Evolutionary conservation across 805 yeast genomes (phyloP).

Genomic region (Dipodascus albidus): DNA sequence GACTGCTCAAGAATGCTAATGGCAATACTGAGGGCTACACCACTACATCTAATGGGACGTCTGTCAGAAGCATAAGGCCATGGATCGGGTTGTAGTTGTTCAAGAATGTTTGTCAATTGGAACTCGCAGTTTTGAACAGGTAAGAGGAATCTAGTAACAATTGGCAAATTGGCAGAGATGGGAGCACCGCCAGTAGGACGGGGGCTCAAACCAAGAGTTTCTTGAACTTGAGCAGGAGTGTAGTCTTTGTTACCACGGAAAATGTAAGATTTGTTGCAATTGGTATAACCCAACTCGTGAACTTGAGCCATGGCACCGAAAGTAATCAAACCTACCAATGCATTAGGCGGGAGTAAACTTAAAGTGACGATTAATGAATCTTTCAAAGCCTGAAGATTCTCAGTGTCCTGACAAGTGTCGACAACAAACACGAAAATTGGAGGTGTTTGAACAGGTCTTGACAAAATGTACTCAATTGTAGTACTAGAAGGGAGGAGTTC

Average conservation of each 20-base stretch:
- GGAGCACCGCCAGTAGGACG: constrained; percentile 10
- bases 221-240: constrained; percentile 40
- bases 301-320: constrained; percentile 85
- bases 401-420: constrained; percentile 84
- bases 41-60: constrained; percentile 81
- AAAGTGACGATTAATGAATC: constrained; percentile 68
- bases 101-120: constrained; percentile 60
- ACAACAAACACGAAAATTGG: constrained; percentile 80
- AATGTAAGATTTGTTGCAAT: constrained; percentile 62
- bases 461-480: constrained; percentile 76
- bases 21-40: constrained; percentile 79
- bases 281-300: constrained; percentile 64
- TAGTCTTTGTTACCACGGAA: constrained; percentile 88
- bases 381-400: constrained; percentile 72
- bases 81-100: constrained; percentile 56
- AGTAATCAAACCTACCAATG: constrained; percentile 78
- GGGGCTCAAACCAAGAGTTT: constrained; percentile 42
- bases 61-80: constrained; percentile 71
- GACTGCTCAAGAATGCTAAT: constrained; percentile 65
- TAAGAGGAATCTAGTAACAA: constrained; percentile 41
- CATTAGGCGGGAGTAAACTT: constrained; percentile 77
- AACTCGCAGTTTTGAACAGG: constrained; percentile 67
- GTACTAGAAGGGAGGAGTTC: constrained; percentile 61
- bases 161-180: constrained; percentile 7
- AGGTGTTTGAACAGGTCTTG: constrained; percentile 71